Percentiles rank a stretch among this genome's conserved stretches.
These are phyloP conservation scores for Allium cepa DNA, from an alignment of 106 monocot genomes.

Conservation along the genomic window DNA sequence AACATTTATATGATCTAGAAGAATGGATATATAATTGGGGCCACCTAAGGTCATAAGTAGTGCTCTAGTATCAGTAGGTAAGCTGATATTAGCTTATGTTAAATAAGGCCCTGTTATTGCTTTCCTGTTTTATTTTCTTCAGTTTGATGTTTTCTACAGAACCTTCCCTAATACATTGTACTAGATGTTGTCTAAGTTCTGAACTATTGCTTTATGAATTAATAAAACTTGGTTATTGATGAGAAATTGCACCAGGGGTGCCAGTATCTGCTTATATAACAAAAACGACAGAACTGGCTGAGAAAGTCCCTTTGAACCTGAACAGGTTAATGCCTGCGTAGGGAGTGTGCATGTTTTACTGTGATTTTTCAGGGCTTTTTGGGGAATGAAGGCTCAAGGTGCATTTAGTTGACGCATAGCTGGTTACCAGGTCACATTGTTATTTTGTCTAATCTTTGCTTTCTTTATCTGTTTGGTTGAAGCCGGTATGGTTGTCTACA, in stretches of 20 bases:
- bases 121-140: slow-evolving; percentile 13
- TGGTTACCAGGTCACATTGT: neutral
- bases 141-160: slow-evolving; percentile 6
- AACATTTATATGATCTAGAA: neutral
- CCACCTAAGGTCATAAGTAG: neutral
- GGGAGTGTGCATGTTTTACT: slow-evolving; percentile 60
- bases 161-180: slow-evolving; percentile 15
- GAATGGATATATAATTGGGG: neutral
- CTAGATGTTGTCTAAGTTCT: neutral
- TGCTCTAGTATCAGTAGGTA: slow-evolving; percentile 15
- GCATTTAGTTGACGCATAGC: neutral
- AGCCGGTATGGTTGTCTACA: too few relatives aligned
- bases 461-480: neutral
- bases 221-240: slow-evolving; percentile 27
- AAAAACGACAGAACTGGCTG: slow-evolving; percentile 60
- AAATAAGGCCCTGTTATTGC: neutral
- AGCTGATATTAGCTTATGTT: slow-evolving; percentile 1
- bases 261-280: slow-evolving; percentile 32
- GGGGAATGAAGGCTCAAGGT: neutral
- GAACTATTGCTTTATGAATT: neutral
- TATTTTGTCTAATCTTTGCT: slow-evolving; percentile 5
- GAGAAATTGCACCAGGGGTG: slow-evolving; percentile 91
- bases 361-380: slow-evolving; percentile 7
- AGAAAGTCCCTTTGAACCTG: slow-evolving; percentile 99
- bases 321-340: slow-evolving; percentile 99